Evolutionary conservation across 2,329 filamentous ascomycete genomes (phyloP).

Genomic region (Fusarium torreyae): DNA sequence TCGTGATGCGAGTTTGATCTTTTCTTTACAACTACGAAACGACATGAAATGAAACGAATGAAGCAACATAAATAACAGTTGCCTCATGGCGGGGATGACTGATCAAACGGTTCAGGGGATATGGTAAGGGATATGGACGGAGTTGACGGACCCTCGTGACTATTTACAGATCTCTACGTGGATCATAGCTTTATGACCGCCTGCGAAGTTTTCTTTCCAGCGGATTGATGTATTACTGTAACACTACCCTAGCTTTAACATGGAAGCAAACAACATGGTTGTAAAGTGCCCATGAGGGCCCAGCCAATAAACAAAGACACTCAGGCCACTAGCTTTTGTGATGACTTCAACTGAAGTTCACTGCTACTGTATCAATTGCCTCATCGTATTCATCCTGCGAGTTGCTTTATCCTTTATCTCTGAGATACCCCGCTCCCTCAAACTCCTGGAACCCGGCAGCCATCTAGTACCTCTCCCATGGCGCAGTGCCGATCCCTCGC

Average conservation of each 20-base stretch:
- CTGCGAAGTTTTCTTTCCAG: constrained; percentile 30
- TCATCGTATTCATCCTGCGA: background rate
- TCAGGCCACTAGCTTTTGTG: background rate
- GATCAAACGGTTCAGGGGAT: constrained; percentile 18
- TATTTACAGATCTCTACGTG: constrained; percentile 47
- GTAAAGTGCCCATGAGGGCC: constrained; percentile 20
- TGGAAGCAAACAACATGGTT: constrained; percentile 26
- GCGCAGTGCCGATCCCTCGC: constrained; percentile 19
- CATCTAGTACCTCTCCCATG: background rate
- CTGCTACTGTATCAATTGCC: background rate
- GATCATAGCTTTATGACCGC: constrained; percentile 40
- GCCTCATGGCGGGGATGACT: constrained; percentile 5
- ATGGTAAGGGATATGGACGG: constrained; percentile 35
- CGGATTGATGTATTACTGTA: constrained; percentile 53
- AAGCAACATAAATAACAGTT: constrained; percentile 37
- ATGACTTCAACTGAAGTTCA: background rate
- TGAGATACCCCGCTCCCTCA: constrained; percentile 16
- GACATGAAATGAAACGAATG: constrained; percentile 50
- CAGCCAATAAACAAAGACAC: constrained; percentile 15
- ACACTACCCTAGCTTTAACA: constrained; percentile 42
- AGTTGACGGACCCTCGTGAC: constrained; percentile 48
- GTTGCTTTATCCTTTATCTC: background rate
- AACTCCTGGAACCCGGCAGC: background rate
- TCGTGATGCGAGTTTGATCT: constrained; percentile 35
- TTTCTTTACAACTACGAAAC: constrained; percentile 43